Evolutionary conservation across 768 basidiomycete species (phyloP), one percentile per base, ranked within the genome.

Genomic region (Leccinum truebloodii): DNA sequence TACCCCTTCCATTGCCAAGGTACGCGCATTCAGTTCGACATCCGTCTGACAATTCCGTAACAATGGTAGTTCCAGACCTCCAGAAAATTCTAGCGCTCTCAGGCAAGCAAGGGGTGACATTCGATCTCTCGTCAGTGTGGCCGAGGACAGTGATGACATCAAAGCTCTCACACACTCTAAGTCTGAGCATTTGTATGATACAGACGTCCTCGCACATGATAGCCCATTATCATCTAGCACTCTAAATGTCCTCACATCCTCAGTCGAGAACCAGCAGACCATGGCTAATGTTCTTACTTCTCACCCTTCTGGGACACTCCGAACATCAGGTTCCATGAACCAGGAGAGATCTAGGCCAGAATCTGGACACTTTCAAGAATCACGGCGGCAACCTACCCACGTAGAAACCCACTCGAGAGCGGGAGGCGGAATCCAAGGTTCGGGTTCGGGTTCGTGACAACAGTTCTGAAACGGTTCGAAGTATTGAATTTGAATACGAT

Each of bases 381-480:
- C 50, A 34, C 55, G 44, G 54, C 32, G 30, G 57, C 50, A 20
- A 58, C 32, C 56, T 62, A 59, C 51, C 48, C 63, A 59, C 54
- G 52, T n/a, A 51, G 59, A 30, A 53, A 35, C n/a, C 24, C 30
- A 24, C 26, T 56, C 39, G 41, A 37, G 46, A 37, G n/a, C 7
- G 22, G 57, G 62, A 52, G 53, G 50, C 28, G 22, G 41, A 55
- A 70, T 49, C 68, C 65, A 53, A 61, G 63, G 62, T 57, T 68
- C 24, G 41, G 44, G 8, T 16, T 35, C 56, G 32, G 68, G 63
- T 70, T 62, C 39, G 41, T 59, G 24, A 22, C 18, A 48, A 37
- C 49, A 58, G 61, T 48, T 54, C 34, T 54, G 46, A 18, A 46
- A 32, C 32, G 52, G 56, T 52, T 46, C 46, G 13, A 50, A 20